Conservation (phyloP, 225 moss, liverwort and hornwort species). For the Straminergon stramineum region DNA sequence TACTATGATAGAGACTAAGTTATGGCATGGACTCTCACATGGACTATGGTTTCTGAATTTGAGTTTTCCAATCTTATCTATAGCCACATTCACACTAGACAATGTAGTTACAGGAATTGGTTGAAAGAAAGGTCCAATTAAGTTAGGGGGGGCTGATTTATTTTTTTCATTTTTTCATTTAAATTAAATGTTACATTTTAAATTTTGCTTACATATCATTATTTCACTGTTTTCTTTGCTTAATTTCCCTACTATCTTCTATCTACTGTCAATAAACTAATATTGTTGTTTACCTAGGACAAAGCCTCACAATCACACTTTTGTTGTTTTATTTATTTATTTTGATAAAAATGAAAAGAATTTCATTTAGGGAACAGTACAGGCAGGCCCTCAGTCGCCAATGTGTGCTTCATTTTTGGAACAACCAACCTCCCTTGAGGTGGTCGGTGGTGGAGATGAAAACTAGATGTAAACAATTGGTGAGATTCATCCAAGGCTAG, state of each 20-base stretch:
- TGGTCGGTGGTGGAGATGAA: not conserved
- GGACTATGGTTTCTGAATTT: not conserved
- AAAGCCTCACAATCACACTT: rapidly evolving
- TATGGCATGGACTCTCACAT: not conserved
- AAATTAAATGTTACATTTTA: no score
- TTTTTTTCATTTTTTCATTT: no score
- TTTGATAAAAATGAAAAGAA: no score
- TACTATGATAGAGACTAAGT: not conserved
- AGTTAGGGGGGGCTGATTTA: rapidly evolving
- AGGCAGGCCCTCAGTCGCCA: no score
- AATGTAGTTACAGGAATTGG: not conserved
- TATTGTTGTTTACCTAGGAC: not conserved
- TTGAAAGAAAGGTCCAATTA: rapidly evolving
- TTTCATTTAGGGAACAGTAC: not conserved
- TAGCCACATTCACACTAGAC: rapidly evolving
- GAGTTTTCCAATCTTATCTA: not conserved
- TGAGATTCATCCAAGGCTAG: not conserved
- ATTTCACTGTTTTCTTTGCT: not conserved
- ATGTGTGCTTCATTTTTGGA: no score
- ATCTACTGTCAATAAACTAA: not conserved
- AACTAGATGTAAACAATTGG: not conserved
- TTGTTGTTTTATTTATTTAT: not conserved
- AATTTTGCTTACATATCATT: not conserved
- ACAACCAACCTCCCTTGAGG: no score
- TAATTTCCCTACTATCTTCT: not conserved